Evolutionary conservation across 768 basidiomycete species (phyloP).

Genomic region (Leccinum broughii): DNA sequence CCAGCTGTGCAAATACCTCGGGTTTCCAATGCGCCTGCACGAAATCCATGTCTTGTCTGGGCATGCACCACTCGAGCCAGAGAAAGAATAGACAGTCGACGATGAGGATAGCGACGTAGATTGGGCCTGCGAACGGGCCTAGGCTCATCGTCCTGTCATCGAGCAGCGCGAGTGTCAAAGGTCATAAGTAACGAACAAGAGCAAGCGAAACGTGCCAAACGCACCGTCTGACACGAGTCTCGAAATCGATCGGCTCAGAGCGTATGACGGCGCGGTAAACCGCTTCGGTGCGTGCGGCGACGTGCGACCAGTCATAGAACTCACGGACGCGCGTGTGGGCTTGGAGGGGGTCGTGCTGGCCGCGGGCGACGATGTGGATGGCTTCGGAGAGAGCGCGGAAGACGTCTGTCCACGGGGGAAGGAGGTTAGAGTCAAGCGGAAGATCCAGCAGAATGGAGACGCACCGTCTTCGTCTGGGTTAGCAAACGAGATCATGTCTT

Average conservation of each 20-base stretch:
- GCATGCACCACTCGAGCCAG: constrained; percentile 82
- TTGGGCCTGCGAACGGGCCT: constrained; percentile 81
- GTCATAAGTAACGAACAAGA: neutral
- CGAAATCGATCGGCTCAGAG: constrained; percentile 65
- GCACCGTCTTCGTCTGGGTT: constrained; percentile 91
- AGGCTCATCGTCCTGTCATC: constrained; percentile 65
- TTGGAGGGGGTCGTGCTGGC: constrained; percentile 68
- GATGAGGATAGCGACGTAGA: constrained; percentile 84
- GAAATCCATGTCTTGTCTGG: constrained; percentile 73
- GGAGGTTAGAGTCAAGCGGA: neutral
- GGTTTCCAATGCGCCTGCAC: constrained; percentile 66
- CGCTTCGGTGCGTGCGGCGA: constrained; percentile 76
- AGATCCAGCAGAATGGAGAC: constrained; percentile 16
- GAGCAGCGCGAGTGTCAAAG: neutral
- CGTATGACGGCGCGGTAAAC: constrained; percentile 76
- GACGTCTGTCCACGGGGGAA: constrained; percentile 55
- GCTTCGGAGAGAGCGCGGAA: constrained; percentile 82
- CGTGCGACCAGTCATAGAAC: constrained; percentile 87
- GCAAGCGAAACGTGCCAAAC: constrained; percentile 8
- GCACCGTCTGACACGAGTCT: constrained; percentile 76
- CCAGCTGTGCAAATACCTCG: constrained; percentile 23
- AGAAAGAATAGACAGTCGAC: constrained; percentile 89
- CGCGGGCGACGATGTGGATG: constrained; percentile 63
- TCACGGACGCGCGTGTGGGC: constrained; percentile 77
- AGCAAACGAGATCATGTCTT: constrained; percentile 95